Conservation (phyloP, 1,284 basidiomycete genomes). For the Austroboletus niveus region DNA sequence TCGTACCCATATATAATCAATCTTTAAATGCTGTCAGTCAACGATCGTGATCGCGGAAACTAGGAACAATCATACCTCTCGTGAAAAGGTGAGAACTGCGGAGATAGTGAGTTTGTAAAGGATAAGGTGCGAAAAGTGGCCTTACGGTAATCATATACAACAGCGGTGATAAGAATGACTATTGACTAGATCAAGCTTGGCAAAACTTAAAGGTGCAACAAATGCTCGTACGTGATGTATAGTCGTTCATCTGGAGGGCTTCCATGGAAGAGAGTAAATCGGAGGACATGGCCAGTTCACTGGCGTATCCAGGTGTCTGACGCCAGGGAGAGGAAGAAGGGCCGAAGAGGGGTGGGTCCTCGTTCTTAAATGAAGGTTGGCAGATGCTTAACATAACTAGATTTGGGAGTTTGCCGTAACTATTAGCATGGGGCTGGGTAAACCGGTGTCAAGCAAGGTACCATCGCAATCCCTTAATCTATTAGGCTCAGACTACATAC, state of each 20-base stretch:
- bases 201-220: too few relatives aligned
- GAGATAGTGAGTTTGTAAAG: too few relatives aligned
- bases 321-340: too few relatives aligned
- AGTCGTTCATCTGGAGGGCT: background rate
- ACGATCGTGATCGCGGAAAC: background rate
- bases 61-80: constrained; percentile 1
- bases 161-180: constrained; percentile 1
- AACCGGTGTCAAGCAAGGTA: too few relatives aligned
- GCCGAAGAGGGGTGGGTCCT: too few relatives aligned
- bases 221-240: background rate
- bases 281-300: background rate
- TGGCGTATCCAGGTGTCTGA: too few relatives aligned
- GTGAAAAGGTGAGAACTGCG: constrained; percentile 8
- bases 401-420: too few relatives aligned
- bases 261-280: background rate
- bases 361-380: too few relatives aligned
- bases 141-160: constrained; percentile 18
- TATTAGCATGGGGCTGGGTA: too few relatives aligned
- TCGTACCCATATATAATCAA: background rate
- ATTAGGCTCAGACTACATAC: too few relatives aligned
- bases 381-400: too few relatives aligned
- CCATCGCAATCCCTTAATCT: too few relatives aligned
- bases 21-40: background rate
- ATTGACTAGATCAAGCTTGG: background rate
- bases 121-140: background rate